These are phyloP conservation scores for Arxiozyma bovina DNA, from an alignment of 1,139 yeast species.

Conservation along the genomic window DNA sequence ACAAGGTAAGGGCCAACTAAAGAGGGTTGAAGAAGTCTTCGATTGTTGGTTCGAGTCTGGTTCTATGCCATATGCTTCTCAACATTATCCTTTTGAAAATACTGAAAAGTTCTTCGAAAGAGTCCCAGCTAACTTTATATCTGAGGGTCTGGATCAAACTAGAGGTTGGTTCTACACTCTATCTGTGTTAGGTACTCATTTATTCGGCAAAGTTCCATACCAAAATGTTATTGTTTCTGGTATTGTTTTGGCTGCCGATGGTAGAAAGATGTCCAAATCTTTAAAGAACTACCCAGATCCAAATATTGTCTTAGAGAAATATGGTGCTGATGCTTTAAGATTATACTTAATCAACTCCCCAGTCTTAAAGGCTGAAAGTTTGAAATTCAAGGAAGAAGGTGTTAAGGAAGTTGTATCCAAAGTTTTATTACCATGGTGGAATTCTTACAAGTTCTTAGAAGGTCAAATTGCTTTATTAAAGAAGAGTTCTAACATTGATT, in stretches of 20 bases:
- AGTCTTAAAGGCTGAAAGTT: slow-evolving; percentile 89
- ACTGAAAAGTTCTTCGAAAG: slow-evolving; percentile 56
- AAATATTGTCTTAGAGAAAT: slow-evolving; percentile 62
- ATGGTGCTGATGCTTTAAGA: slow-evolving; percentile 97
- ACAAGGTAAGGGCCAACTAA: slow-evolving; percentile 77
- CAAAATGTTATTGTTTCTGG: slow-evolving; percentile 94
- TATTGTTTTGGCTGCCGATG: slow-evolving; percentile 94
- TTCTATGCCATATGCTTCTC: slow-evolving; percentile 96
- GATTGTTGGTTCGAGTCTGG: slow-evolving; percentile 99
- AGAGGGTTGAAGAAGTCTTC: slow-evolving; percentile 92
- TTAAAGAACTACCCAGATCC: slow-evolving; percentile 98
- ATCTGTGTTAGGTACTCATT: slow-evolving; percentile 89
- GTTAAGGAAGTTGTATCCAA: slow-evolving; percentile 95
- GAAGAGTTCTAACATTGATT: slow-evolving; percentile 64
- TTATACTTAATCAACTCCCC: slow-evolving; percentile 95
- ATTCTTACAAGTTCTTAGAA: slow-evolving; percentile 90
- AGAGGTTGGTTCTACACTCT: slow-evolving; percentile 99
- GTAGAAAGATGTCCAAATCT: slow-evolving; percentile 98
- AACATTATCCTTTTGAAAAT: slow-evolving; percentile 92
- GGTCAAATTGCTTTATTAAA: slow-evolving; percentile 82
- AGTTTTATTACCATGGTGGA: slow-evolving; percentile 97
- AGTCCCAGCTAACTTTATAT: slow-evolving; percentile 95
- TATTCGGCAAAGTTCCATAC: slow-evolving; percentile 88
- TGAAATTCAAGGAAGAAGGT: slow-evolving; percentile 97
- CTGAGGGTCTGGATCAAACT: slow-evolving; percentile 98